Percentiles rank a stretch among this genome's conserved stretches.
Conservation (phyloP, 805 yeast species). For the Candida pseudoglaebosa region DNA sequence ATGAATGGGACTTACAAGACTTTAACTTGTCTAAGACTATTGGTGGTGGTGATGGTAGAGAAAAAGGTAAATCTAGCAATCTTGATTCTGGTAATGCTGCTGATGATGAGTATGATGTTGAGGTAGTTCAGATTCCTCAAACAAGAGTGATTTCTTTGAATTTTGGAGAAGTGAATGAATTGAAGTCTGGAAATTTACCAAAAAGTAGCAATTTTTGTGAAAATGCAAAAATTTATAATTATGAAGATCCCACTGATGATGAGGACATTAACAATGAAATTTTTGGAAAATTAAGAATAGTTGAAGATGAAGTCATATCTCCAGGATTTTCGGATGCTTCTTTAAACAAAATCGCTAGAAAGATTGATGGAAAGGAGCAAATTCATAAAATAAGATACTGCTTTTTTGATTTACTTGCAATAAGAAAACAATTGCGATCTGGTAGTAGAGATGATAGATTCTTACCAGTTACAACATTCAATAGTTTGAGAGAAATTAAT, state of each 20-base stretch:
- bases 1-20: slow-evolving; percentile 3
- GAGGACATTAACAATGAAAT: not conserved
- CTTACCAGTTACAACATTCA: not conserved
- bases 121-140: slow-evolving; percentile 2
- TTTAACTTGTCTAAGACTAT: too few relatives aligned
- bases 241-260: not conserved
- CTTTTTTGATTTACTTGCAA: not conserved
- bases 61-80: not conserved
- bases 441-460: not conserved
- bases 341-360: not conserved
- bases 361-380: not conserved
- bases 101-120: not conserved
- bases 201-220: not conserved
- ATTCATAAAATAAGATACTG: not conserved
- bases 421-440: not conserved
- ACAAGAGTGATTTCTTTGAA: slow-evolving; percentile 3
- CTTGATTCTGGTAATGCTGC: too few relatives aligned
- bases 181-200: not conserved
- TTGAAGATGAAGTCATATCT: slow-evolving; percentile 1
- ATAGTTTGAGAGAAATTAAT: not conserved
- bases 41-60: not conserved
- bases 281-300: not conserved
- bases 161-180: not conserved
- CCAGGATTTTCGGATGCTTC: slow-evolving; percentile 1
- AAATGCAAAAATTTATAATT: not conserved